Evolutionary conservation across 1,139 yeast genomes (phyloP).

Genomic region (Candida smagusa): DNA sequence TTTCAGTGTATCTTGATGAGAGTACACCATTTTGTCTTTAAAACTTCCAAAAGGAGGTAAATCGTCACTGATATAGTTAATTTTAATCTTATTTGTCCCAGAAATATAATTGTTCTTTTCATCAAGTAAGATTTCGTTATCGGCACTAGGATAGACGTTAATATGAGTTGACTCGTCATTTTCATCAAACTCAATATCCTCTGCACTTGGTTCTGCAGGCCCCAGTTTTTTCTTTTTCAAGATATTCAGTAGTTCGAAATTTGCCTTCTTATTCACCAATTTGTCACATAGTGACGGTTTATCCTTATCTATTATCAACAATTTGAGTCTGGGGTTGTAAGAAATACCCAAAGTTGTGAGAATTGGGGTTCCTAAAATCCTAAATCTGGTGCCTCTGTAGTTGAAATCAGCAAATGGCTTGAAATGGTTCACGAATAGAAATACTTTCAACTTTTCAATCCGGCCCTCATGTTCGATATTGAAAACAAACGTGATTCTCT

Average conservation of each 20-base stretch:
- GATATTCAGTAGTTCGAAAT: constrained; percentile 25
- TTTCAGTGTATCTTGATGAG: constrained; percentile 2
- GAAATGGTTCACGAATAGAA: constrained; percentile 35
- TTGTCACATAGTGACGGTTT: constrained; percentile 38
- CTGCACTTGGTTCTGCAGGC: constrained; percentile 1
- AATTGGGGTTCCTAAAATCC: constrained; percentile 38
- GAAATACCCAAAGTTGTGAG: constrained; percentile 26
- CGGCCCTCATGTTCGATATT: constrained; percentile 12
- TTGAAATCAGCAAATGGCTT: constrained; percentile 42
- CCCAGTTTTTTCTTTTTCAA: constrained; percentile 12
- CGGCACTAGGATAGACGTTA: constrained; percentile 32
- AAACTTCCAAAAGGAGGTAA: constrained; percentile 43
- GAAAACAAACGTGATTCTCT: constrained; percentile 31
- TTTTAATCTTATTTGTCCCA: constrained; percentile 7
- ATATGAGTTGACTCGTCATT: constrained; percentile 7
- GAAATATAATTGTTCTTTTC: constrained; percentile 8
- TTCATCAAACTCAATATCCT: constrained; percentile 3
- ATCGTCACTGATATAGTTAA: constrained; percentile 26
- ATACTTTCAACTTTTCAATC: constrained; percentile 18
- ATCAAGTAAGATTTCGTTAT: constrained; percentile 16
- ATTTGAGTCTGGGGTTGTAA: constrained; percentile 34
- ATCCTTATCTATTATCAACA: constrained; percentile 32
- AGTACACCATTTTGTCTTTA: constrained; percentile 26
- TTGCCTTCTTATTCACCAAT: constrained; percentile 29
- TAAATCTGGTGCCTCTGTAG: constrained; percentile 36